These are phyloP conservation scores for Trichoderma lentiforme DNA, from an alignment of 2,329 filamentous ascomycete genomes.

Conservation along the genomic window DNA sequence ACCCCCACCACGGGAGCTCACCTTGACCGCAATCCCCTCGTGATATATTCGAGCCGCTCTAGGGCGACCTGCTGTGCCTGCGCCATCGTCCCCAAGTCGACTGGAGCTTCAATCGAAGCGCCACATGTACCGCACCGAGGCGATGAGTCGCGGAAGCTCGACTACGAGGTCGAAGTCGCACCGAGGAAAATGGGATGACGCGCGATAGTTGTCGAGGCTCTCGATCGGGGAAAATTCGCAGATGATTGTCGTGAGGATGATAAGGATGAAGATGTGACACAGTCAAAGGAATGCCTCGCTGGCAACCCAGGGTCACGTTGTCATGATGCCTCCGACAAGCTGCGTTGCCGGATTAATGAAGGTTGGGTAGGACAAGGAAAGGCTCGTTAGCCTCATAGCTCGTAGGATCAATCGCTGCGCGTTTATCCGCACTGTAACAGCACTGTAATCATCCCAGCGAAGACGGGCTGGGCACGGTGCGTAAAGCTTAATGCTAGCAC, in stretches of 20 bases:
- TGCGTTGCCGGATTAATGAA: slow-evolving; percentile 8
- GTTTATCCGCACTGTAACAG: slow-evolving; percentile 8
- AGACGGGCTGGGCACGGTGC: background rate
- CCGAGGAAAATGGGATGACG: slow-evolving; percentile 2
- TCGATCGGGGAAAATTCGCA: background rate
- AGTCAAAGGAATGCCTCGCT: slow-evolving; percentile 16
- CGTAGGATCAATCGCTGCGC: slow-evolving; percentile 12
- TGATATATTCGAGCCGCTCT: slow-evolving; percentile 53
- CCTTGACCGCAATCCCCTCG: slow-evolving; percentile 56
- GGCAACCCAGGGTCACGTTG: slow-evolving; percentile 17
- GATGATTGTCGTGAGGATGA: background rate
- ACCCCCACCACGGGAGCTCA: slow-evolving; percentile 29
- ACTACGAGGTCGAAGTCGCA: slow-evolving; percentile 2
- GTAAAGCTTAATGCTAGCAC: background rate
- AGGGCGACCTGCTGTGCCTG: slow-evolving; percentile 52
- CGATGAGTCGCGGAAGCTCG: background rate
- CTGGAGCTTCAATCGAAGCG: slow-evolving; percentile 18
- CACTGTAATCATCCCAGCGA: background rate
- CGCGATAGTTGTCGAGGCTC: background rate
- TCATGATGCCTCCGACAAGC: slow-evolving; percentile 17
- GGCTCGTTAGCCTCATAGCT: slow-evolving; percentile 6
- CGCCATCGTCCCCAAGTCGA: slow-evolving; percentile 36
- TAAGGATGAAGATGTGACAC: slow-evolving; percentile 3
- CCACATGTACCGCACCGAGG: slow-evolving; percentile 12
- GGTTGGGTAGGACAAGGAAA: slow-evolving; percentile 14